Conservation (phyloP, 1,139 yeast species). For the Scheffersomyces illinoinensis region DNA sequence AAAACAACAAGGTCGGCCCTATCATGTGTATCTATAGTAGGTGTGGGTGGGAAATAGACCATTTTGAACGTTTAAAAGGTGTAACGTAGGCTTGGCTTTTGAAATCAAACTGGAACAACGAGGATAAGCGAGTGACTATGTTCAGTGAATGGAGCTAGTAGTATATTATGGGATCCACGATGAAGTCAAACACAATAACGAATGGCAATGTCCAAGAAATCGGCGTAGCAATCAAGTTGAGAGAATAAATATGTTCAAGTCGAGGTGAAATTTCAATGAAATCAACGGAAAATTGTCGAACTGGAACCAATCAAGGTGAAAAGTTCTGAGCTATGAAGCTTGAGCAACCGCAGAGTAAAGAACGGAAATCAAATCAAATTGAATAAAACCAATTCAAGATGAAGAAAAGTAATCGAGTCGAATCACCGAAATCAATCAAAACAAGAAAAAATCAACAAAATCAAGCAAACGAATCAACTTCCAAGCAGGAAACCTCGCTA, state of each 20-base stretch:
- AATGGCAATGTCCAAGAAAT: neutral
- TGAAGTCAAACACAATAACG: neutral
- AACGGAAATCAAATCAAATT: neutral
- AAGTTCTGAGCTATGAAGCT: neutral
- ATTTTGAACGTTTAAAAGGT: neutral
- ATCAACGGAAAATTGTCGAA: neutral
- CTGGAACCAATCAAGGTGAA: neutral
- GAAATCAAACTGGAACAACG: neutral
- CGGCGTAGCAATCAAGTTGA: neutral
- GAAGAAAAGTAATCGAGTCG: neutral
- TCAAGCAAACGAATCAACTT: neutral
- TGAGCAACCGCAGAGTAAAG: neutral
- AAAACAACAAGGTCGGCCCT: neutral
- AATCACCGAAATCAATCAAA: neutral
- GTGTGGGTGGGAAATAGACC: neutral
- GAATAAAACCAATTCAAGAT: neutral
- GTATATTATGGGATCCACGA: neutral
- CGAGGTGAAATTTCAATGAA: neutral
- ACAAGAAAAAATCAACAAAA: neutral
- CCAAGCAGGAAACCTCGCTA: neutral
- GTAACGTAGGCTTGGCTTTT: neutral
- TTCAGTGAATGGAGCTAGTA: neutral
- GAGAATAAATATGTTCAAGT: neutral
- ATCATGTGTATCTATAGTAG: neutral
- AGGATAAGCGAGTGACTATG: neutral